Conservation (phyloP, 2,329 filamentous ascomycete species). For the Mollisiaceae sp. region DNA sequence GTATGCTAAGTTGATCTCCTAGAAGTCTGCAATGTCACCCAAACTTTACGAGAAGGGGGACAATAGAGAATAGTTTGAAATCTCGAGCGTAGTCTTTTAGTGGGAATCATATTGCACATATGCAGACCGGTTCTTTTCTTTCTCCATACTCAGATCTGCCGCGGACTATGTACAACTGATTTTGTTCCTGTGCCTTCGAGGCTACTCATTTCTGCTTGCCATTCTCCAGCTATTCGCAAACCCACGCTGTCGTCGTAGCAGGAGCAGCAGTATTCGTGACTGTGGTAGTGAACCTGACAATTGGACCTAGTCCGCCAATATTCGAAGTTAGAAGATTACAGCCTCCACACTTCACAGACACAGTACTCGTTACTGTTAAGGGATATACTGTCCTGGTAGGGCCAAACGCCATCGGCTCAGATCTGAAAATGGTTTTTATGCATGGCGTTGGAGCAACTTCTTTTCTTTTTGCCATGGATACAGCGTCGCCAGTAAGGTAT, state of each 20-base stretch:
- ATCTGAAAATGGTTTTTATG: slow-evolving; percentile 5
- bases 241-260: slow-evolving; percentile 16
- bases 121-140: not conserved
- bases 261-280: slow-evolving; percentile 17
- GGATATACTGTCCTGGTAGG: slow-evolving; percentile 23
- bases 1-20: not conserved
- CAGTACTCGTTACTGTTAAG: slow-evolving; percentile 21
- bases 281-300: slow-evolving; percentile 20
- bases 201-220: not conserved
- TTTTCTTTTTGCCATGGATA: not conserved
- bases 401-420: slow-evolving; percentile 2
- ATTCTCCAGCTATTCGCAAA: slow-evolving; percentile 7
- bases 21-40: not conserved
- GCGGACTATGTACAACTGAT: not conserved
- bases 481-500: slow-evolving; percentile 17
- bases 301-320: slow-evolving; percentile 22
- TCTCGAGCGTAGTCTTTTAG: not conserved
- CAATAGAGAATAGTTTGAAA: not conserved
- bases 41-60: too few species aligned
- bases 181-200: not conserved
- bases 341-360: slow-evolving; percentile 21
- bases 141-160: not conserved
- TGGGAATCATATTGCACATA: not conserved
- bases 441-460: slow-evolving; percentile 6
- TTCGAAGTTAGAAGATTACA: slow-evolving; percentile 23